These are phyloP conservation scores for Quercus wislizeni DNA, from an alignment of 306 rosid species.

Conservation along the genomic window DNA sequence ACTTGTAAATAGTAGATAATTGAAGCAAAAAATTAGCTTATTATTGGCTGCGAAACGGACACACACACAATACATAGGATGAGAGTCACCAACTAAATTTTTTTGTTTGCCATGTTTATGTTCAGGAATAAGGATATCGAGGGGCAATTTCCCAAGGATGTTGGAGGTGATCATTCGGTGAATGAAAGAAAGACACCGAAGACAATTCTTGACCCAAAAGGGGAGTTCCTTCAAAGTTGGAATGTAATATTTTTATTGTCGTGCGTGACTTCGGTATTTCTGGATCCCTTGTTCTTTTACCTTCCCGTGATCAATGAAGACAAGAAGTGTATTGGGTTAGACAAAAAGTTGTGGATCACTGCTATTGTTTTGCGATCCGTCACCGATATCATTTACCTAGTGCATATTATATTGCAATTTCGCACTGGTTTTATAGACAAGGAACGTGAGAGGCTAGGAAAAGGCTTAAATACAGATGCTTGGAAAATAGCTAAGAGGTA, in stretches of 20 bases:
- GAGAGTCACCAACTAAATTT: no score
- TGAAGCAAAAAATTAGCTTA: no score
- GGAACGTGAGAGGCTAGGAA: no score
- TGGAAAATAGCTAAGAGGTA: no score
- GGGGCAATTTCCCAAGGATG: no score
- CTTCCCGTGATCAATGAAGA: slow-evolving; percentile 67
- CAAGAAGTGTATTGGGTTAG: slow-evolving; percentile 65
- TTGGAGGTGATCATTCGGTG: no score
- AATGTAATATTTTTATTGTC: slow-evolving; percentile 81
- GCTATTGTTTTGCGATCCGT: slow-evolving; percentile 80
- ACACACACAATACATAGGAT: no score
- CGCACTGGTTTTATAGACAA: no score
- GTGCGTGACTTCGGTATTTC: slow-evolving; percentile 70
- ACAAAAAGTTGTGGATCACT: slow-evolving; percentile 64
- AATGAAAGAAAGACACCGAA: slow-evolving; percentile 9
- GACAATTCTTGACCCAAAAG: slow-evolving; percentile 83
- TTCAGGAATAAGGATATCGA: no score
- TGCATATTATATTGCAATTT: slow-evolving; percentile 81
- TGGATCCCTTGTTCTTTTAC: slow-evolving; percentile 89
- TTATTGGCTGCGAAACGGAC: rapidly evolving
- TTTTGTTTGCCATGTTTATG: no score
- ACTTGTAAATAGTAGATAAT: no score
- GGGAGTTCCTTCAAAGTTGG: slow-evolving; percentile 89
- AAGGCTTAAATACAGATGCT: no score
- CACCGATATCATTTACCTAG: slow-evolving; percentile 73